Evolutionary conservation across 148 eudicot species (phyloP), one percentile per base, ranked within the genome.

Genomic region (Rheum nobile): DNA sequence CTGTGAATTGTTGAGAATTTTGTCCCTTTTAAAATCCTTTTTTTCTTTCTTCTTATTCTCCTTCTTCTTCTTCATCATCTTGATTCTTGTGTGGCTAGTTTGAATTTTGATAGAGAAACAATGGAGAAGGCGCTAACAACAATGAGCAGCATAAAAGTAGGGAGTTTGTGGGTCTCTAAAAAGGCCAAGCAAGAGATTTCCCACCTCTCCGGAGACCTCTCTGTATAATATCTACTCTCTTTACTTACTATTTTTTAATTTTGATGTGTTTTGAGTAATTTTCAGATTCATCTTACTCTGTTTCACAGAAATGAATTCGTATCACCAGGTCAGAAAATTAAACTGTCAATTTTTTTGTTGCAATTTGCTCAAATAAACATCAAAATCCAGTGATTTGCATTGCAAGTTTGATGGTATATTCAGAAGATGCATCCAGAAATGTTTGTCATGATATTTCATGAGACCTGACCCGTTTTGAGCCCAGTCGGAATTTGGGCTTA

Each of bases 141-240:
- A 3, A 44, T 73, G 28, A 52, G 55, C 16, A 35, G 12, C 41
- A 28, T 72, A 14, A 29, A 55, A 14, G 41, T 7, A 28, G 70
- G 70, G 39, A 65, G 70, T 10, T 17, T 65, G 21, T 65, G 70
- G 70, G 22, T 65, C 39, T 65, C 70, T 17, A 65, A 65, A 0
- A 65, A 65, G 70, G 70, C 70, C 69, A 63, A 63, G 69, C 69
- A 63, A 17, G 69, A 63, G 69, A 59, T 61, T 13, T 43, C 72
- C 28, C 54, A 75, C 16, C 17, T 32, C 67, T 10, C 16, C 14
- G 22, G 13, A 54, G 61, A 54, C 61, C 61, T 54, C 3, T 54
- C 61, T 22, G 61, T 54, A 54, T 17, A 54, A 21, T 7, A 6
- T 54, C 26, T 2, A 46, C 11, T 50, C 26, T 50, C 55, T 54